Evolutionary conservation across 2,329 filamentous ascomycete genomes (phyloP).

Genomic region (Ascochyta fabae): DNA sequence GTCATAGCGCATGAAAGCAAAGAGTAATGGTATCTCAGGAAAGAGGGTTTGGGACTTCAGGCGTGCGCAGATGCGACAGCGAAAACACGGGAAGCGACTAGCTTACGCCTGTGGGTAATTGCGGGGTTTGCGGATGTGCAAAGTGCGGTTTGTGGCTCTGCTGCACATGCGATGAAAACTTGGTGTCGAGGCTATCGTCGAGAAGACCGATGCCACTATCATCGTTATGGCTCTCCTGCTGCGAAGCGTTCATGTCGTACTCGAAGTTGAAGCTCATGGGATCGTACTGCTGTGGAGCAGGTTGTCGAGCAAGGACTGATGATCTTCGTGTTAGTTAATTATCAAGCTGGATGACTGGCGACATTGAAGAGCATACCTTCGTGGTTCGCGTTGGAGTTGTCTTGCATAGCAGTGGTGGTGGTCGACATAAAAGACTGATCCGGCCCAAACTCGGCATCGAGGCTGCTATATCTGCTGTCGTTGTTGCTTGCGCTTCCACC

Average conservation of each 20-base stretch:
- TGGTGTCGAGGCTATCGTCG: conserved; percentile 46
- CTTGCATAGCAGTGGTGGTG: conserved; percentile 34
- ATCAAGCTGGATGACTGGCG: conserved; percentile 22
- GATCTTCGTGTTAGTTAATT: conserved; percentile 46
- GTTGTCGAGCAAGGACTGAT: conserved; percentile 44
- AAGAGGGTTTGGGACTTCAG: background rate
- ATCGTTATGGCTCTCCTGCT: conserved; percentile 43
- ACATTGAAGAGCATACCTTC: conserved; percentile 40
- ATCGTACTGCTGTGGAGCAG: conserved; percentile 42
- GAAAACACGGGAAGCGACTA: conserved; percentile 6
- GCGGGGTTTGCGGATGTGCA: conserved; percentile 29
- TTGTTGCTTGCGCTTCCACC: conserved; percentile 48
- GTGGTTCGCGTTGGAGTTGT: conserved; percentile 26
- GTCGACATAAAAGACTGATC: conserved; percentile 43
- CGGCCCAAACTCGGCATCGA: conserved; percentile 47
- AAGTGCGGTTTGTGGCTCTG: conserved; percentile 32
- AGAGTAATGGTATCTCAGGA: conserved; percentile 13
- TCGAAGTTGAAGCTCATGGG: conserved; percentile 44
- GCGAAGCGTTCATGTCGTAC: conserved; percentile 39
- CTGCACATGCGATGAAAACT: conserved; percentile 36
- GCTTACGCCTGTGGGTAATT: conserved; percentile 28
- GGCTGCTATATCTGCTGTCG: conserved; percentile 48
- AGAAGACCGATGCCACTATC: conserved; percentile 46
- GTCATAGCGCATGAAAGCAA: conserved; percentile 32
- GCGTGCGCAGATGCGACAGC: background rate